phyloP scores from a whole-genome alignment of 2,329 filamentous ascomycete species.

The Sclerotinia spermophila region DNA sequence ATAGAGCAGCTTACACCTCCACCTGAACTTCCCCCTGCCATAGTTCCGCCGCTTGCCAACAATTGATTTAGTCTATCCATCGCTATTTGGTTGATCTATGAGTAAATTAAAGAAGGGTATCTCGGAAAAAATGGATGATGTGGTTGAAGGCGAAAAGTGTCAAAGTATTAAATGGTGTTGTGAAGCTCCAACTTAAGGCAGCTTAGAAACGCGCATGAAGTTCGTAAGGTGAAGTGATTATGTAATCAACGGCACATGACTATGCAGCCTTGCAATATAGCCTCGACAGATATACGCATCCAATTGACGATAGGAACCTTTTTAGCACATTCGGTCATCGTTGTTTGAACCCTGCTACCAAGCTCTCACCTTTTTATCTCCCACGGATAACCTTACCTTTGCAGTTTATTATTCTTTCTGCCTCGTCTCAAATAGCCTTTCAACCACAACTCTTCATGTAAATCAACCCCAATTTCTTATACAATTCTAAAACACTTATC shows the following conservation, averaged over 20 bases:
- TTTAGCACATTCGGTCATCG: slow-evolving; percentile 15
- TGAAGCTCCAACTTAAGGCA: slow-evolving; percentile 24
- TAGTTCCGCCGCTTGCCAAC: slow-evolving; percentile 71
- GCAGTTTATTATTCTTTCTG: slow-evolving; percentile 3
- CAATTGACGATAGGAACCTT: background rate
- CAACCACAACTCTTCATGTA: background rate
- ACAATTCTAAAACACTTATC: background rate
- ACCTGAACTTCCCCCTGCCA: slow-evolving; percentile 55
- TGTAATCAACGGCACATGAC: slow-evolving; percentile 12
- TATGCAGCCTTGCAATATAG: slow-evolving; percentile 13
- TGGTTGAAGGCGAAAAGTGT: slow-evolving; percentile 9
- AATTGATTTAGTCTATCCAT: slow-evolving; percentile 95
- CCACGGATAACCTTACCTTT: background rate
- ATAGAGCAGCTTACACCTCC: slow-evolving; percentile 52
- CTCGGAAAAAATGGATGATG: background rate
- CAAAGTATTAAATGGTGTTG: slow-evolving; percentile 16
- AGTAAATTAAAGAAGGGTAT: slow-evolving; percentile 5
- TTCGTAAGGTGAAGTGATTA: slow-evolving; percentile 1
- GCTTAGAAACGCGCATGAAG: slow-evolving; percentile 21
- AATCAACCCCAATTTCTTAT: background rate
- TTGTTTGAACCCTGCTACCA: slow-evolving; percentile 5
- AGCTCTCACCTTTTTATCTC: slow-evolving; percentile 3
- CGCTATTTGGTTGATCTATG: slow-evolving; percentile 19
- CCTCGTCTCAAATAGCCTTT: background rate
- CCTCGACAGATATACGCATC: background rate